A percentile compares a stretch with the other conserved stretches of the same genome.
Evolutionary conservation across 2,329 filamentous ascomycete species (phyloP).

Genomic region (Drechslera avenae): DNA sequence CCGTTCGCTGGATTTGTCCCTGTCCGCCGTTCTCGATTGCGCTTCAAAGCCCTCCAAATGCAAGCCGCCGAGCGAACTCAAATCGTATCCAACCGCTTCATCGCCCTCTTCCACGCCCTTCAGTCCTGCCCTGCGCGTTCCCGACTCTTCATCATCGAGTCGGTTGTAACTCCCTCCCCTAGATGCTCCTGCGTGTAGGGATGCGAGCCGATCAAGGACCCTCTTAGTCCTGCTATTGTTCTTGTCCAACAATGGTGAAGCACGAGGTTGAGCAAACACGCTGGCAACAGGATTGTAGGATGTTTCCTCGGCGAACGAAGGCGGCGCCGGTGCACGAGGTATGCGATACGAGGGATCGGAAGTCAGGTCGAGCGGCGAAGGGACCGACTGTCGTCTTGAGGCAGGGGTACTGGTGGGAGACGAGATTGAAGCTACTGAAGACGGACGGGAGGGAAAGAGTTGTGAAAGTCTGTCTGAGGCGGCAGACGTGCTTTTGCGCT

Average conservation of each 20-base stretch:
- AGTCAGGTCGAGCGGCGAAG: constrained; percentile 36
- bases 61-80: constrained; percentile 36
- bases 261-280: constrained; percentile 24
- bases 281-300: constrained; percentile 35
- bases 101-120: constrained; percentile 38
- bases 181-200: constrained; percentile 28
- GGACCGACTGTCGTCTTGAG: constrained; percentile 37
- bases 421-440: constrained; percentile 33
- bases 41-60: constrained; percentile 35
- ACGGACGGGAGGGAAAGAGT: constrained; percentile 44
- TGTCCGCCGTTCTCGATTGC: constrained; percentile 13
- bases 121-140: constrained; percentile 15
- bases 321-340: constrained; percentile 40
- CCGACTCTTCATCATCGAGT: constrained; percentile 41
- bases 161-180: constrained; percentile 35
- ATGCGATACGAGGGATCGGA: constrained; percentile 37
- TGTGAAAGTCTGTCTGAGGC: constrained; percentile 44
- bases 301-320: constrained; percentile 37
- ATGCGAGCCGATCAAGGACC: constrained; percentile 39
- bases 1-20: constrained; percentile 23
- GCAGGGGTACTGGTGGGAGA: constrained; percentile 21
- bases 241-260: constrained; percentile 22
- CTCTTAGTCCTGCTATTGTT: constrained; percentile 35
- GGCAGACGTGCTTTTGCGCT: constrained; percentile 37
- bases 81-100: constrained; percentile 35